Evolutionary conservation across 2,329 filamentous ascomycete genomes (phyloP).

Genomic region (Nothomitra cinnamomea): DNA sequence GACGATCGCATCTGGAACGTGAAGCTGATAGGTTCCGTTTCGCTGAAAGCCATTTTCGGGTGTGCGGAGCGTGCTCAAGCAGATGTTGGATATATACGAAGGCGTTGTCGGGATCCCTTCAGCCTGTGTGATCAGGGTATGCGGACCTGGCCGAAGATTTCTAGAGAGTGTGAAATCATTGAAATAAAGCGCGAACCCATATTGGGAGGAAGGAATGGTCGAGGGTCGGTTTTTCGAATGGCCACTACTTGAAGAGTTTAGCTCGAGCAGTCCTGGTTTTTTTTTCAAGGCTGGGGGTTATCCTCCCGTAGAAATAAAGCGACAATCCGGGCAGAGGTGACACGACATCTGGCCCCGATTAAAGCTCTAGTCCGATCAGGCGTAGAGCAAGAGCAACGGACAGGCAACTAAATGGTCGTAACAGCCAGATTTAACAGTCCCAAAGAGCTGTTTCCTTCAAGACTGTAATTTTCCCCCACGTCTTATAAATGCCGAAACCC

Average conservation of each 20-base stretch:
- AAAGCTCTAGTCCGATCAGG: not conserved
- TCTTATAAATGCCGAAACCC: not conserved
- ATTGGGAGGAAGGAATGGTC: not conserved
- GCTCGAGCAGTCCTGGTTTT: not conserved
- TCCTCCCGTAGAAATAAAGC: not conserved
- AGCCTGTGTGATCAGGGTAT: not conserved
- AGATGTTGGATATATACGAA: not conserved
- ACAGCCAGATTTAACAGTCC: not conserved
- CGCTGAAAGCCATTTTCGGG: not conserved
- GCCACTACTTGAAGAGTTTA: not conserved
- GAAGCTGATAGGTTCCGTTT: slow-evolving; percentile 1
- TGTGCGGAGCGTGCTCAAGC: not conserved
- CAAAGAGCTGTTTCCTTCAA: not conserved
- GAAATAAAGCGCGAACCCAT: not conserved
- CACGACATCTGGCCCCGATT: not conserved
- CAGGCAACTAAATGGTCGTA: not conserved
- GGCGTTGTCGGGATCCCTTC: not conserved
- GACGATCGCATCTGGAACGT: slow-evolving; percentile 3
- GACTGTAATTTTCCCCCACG: not conserved
- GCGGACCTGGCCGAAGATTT: not conserved
- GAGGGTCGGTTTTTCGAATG: not conserved
- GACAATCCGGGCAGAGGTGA: not conserved
- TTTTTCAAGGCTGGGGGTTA: not conserved
- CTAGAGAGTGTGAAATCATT: not conserved
- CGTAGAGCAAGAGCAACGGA: not conserved